A percentile compares a stretch with the other conserved stretches of the same genome.
Conservation (phyloP, 2,329 filamentous ascomycete species). For the Botrytis aclada region DNA sequence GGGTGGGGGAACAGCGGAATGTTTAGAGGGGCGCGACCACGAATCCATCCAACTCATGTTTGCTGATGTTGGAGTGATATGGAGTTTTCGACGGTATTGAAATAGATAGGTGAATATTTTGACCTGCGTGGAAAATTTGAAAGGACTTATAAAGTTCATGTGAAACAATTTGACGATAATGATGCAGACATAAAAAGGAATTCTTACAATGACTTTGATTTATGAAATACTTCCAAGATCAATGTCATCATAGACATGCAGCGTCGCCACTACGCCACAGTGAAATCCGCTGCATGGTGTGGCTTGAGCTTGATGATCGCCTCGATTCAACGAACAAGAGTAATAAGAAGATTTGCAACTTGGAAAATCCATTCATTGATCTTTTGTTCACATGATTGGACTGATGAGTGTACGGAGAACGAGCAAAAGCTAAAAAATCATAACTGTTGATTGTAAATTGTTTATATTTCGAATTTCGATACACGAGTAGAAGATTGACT, state of each 20-base stretch:
- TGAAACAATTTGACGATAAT: not conserved
- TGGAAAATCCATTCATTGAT: not conserved
- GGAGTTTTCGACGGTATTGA: not conserved
- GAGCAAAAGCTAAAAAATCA: not conserved
- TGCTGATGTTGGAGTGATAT: not conserved
- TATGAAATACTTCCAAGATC: not conserved
- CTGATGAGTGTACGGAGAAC: not conserved
- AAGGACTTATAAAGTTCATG: not conserved
- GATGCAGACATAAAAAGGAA: not conserved
- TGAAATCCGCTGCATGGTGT: not conserved
- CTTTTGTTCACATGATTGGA: not conserved
- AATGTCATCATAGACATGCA: constrained; percentile 11
- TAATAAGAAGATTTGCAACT: not conserved
- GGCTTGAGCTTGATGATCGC: not conserved
- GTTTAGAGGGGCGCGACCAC: constrained; percentile 16
- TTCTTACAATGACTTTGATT: not conserved
- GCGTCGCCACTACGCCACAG: not conserved
- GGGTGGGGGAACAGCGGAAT: constrained; percentile 15
- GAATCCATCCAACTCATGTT: constrained; percentile 21
- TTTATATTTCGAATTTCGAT: not conserved
- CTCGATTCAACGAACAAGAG: not conserved
- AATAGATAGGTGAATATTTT: not conserved
- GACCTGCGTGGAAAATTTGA: not conserved
- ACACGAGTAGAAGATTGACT: not conserved
- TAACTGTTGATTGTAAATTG: not conserved